Percentiles rank a stretch among this genome's conserved stretches.
Conservation (phyloP, 345 rosid genomes). For the Heritiera littoralis region DNA sequence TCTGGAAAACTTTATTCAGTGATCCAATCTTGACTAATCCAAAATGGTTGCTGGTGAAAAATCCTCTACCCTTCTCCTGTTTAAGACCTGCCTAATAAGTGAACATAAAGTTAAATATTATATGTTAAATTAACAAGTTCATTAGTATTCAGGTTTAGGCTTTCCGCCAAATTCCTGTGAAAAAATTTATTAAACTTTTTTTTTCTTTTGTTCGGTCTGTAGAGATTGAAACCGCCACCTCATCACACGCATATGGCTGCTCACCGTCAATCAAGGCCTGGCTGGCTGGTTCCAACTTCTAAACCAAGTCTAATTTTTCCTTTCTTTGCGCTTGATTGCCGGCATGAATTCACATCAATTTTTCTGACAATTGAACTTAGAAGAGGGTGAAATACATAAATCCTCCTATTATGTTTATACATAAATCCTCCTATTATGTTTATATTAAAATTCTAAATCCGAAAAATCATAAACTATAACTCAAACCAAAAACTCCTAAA, state of each 20-base stretch:
- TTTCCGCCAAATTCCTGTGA: neutral
- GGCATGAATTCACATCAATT: neutral
- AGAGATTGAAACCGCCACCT: neutral
- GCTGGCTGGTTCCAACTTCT: neutral
- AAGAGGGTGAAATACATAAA: too few species aligned
- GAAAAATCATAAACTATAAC: too few species aligned
- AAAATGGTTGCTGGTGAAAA: neutral
- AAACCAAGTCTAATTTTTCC: neutral
- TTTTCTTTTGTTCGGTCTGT: too few species aligned
- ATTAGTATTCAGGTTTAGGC: constrained; percentile 2
- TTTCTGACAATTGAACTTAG: neutral
- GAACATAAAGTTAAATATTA: neutral
- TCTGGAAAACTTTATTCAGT: neutral
- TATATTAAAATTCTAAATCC: too few species aligned
- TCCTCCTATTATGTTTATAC: too few species aligned
- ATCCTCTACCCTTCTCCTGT: neutral
- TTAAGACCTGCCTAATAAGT: neutral
- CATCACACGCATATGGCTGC: neutral
- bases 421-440: too few species aligned
- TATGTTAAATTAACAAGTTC: neutral
- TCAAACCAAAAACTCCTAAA: too few species aligned
- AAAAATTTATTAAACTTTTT: neutral
- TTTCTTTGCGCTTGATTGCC: constrained; percentile 3
- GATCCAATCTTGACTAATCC: neutral
- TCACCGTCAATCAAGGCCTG: constrained; percentile 17